Conservation (phyloP, 1,284 basidiomycete genomes). For the Porogramme epimiltina region DNA sequence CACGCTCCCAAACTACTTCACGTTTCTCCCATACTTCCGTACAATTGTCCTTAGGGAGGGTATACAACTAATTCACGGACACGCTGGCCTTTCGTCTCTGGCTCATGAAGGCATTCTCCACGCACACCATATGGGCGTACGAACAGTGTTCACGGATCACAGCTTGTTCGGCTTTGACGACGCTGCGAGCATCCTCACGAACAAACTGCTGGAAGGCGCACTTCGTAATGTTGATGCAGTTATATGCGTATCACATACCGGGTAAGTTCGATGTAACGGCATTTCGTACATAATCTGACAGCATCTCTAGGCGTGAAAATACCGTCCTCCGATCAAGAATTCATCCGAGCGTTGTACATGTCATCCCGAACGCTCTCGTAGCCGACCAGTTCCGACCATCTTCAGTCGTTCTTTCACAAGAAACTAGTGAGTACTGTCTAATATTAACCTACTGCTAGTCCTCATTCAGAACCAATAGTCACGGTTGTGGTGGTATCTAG, state of each 20-base stretch:
- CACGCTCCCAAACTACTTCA: slow-evolving; percentile 93
- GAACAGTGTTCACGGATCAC: slow-evolving; percentile 96
- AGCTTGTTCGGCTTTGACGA: slow-evolving; percentile 96
- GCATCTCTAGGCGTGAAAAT: slow-evolving; percentile 77
- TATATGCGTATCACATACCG: slow-evolving; percentile 97
- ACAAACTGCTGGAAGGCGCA: slow-evolving; percentile 89
- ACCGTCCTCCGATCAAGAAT: slow-evolving; percentile 88
- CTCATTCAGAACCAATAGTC: slow-evolving; percentile 59
- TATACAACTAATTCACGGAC: slow-evolving; percentile 89
- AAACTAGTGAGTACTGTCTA: slow-evolving; percentile 7
- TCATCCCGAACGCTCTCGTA: slow-evolving; percentile 95
- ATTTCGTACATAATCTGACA: background rate
- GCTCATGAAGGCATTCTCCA: slow-evolving; percentile 94
- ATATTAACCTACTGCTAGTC: background rate
- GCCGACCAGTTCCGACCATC: slow-evolving; percentile 84
- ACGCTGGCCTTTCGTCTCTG: slow-evolving; percentile 87
- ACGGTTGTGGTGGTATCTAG: slow-evolving; percentile 94
- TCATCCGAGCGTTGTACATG: slow-evolving; percentile 67
- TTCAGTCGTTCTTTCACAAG: slow-evolving; percentile 21
- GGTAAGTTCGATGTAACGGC: slow-evolving; percentile 49
- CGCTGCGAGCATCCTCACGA: slow-evolving; percentile 94
- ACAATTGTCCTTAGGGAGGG: slow-evolving; percentile 88
- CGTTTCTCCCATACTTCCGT: slow-evolving; percentile 88
- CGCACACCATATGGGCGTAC: slow-evolving; percentile 80
- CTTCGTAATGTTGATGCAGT: slow-evolving; percentile 91